A percentile compares a stretch with the other conserved stretches of the same genome.
Evolutionary conservation across 2,329 filamentous ascomycete genomes (phyloP).

Genomic region (Fonsecaea monophora): DNA sequence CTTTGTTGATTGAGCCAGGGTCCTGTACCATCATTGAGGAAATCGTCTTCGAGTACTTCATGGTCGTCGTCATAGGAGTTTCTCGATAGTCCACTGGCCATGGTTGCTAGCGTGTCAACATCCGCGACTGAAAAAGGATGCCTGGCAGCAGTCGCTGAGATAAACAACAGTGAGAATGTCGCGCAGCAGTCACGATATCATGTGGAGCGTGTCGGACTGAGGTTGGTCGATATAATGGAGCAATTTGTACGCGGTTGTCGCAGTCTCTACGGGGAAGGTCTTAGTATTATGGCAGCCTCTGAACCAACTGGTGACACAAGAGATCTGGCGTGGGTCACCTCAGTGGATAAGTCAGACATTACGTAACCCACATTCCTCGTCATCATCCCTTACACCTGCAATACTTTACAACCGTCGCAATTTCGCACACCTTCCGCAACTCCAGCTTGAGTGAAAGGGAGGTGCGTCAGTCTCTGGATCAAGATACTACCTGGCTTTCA

Average conservation of each 20-base stretch:
- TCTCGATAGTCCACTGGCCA: slow-evolving; percentile 42
- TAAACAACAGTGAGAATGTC: background rate
- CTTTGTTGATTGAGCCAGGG: slow-evolving; percentile 58
- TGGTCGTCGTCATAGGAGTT: slow-evolving; percentile 39
- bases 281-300: slow-evolving; percentile 1
- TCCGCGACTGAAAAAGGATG: slow-evolving; percentile 5
- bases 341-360: background rate
- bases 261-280: background rate
- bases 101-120: slow-evolving; percentile 40
- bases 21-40: slow-evolving; percentile 49
- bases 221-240: background rate
- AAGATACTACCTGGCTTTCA: background rate
- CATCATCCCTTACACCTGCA: background rate
- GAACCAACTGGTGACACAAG: no score
- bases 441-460: background rate
- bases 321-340: background rate
- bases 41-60: slow-evolving; percentile 45
- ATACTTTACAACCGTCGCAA: background rate
- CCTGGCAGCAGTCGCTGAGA: background rate
- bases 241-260: background rate
- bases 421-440: background rate
- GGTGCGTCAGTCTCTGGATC: background rate
- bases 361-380: background rate
- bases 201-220: background rate
- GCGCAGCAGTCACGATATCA: slow-evolving; percentile 3